Evolutionary conservation across 176 grass and related monocot species (phyloP).

Genomic region (Avena insularis): DNA sequence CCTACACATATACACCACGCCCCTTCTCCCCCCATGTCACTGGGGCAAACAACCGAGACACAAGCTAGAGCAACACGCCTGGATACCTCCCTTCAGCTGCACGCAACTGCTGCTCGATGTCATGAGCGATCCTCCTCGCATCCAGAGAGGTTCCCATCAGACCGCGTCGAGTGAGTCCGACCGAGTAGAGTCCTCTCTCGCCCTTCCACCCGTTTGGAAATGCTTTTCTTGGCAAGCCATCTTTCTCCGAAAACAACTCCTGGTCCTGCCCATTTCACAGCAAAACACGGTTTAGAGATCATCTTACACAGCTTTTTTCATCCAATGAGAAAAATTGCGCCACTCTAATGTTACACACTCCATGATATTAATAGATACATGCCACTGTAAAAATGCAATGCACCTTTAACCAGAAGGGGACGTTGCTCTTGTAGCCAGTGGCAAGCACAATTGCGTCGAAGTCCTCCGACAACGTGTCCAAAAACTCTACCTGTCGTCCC

Average conservation of each 20-base stretch:
- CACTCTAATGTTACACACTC: not conserved
- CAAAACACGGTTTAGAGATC: conserved; percentile 29
- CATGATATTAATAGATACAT: conserved; percentile 1
- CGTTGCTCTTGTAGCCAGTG: conserved; percentile 95
- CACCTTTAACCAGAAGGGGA: conserved; percentile 92
- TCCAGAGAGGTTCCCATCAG: conserved; percentile 82
- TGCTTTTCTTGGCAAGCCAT: conserved; percentile 82
- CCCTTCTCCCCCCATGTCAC: not conserved
- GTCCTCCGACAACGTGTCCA: conserved; percentile 55
- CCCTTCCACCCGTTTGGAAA: conserved; percentile 94
- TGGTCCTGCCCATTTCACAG: conserved; percentile 56
- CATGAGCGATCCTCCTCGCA: conserved; percentile 70
- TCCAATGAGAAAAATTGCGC: not conserved
- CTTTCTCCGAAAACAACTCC: conserved; percentile 83
- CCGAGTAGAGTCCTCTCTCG: conserved; percentile 75
- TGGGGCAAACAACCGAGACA: not conserved
- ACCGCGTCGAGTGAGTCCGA: conserved; percentile 74
- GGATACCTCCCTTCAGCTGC: conserved; percentile 17
- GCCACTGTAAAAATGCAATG: not conserved
- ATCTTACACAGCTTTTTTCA: not conserved
- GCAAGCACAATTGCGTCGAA: conserved; percentile 79
- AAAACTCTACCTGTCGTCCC: conserved; percentile 62
- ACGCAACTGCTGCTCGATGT: conserved; percentile 73
- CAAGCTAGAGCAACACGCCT: conserved; percentile 26
- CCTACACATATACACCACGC: conserved; percentile 14